A percentile compares a stretch with the other conserved stretches of the same genome.
These are phyloP conservation scores for Salix udensis DNA, from an alignment of 345 rosid species.

Conservation along the genomic window DNA sequence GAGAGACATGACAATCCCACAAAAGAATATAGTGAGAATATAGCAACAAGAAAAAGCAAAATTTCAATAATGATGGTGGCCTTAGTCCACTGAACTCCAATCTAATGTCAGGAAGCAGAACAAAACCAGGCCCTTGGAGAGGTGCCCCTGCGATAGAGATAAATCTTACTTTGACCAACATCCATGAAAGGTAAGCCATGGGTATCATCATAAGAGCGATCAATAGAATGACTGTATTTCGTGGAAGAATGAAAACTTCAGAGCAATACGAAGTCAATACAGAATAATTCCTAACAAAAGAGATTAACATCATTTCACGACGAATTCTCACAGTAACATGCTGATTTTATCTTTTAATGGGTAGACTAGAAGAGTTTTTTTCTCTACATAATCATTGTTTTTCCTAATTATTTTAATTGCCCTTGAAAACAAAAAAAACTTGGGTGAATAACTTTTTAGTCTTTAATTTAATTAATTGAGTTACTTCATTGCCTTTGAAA, in stretches of 20 bases:
- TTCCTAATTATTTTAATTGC: no score
- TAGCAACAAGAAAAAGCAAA: neutral
- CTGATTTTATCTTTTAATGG: no score
- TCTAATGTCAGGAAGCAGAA: neutral
- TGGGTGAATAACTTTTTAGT: no score
- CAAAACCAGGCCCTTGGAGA: neutral
- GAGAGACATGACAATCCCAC: constrained; percentile 56
- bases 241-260: constrained; percentile 9
- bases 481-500: no score
- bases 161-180: constrained; percentile 76
- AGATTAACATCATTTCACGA: no score
- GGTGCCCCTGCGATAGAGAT: constrained; percentile 8
- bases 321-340: no score
- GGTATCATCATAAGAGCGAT: constrained; percentile 87
- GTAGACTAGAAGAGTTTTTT: no score
- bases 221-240: constrained; percentile 72
- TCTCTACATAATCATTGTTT: no score
- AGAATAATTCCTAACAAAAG: no score
- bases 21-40: no score
- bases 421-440: no score
- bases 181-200: constrained; percentile 90
- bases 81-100: neutral
- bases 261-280: neutral
- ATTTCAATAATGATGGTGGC: neutral
- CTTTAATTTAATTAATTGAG: no score